A percentile compares a stretch with the other conserved stretches of the same genome.
phyloP scores from a whole-genome alignment of 352 stramenopile genomes.

The Globisporangium solare region DNA sequence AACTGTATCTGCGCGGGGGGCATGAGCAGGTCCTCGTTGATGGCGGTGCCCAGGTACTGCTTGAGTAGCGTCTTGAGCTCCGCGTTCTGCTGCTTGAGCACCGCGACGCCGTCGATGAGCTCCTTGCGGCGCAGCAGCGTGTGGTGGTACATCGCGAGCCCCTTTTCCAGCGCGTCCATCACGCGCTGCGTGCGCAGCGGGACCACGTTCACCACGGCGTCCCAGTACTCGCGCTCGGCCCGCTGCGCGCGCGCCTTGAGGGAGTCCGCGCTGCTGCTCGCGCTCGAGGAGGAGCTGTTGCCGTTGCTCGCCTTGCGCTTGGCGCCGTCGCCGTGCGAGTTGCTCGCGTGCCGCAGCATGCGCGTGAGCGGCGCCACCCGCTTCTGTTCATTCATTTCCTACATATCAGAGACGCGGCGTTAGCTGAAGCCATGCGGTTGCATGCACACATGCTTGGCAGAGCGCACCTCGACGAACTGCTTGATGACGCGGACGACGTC shows the following conservation, averaged over 20 bases:
- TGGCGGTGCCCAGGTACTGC: conserved; percentile 80
- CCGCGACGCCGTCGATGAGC: conserved; percentile 73
- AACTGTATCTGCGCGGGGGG: conserved; percentile 80
- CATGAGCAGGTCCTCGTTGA: conserved; percentile 84
- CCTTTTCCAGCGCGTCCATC: conserved; percentile 84
- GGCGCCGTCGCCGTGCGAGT: conserved; percentile 3
- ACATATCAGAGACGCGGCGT: conserved; percentile 5
- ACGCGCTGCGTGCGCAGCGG: conserved; percentile 58
- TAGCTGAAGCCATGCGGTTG: not conserved
- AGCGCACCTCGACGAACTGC: conserved; percentile 79
- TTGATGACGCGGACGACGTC: conserved; percentile 87
- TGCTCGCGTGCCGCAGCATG: conserved; percentile 32
- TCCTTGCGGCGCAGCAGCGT: conserved; percentile 75
- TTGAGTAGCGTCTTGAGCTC: conserved; percentile 90
- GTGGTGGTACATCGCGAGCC: conserved; percentile 76
- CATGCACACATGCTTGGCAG: not conserved
- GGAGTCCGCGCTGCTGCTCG: conserved; percentile 17
- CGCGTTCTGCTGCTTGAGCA: conserved; percentile 79
- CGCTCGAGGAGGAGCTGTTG: conserved; percentile 11
- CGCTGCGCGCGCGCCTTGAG: conserved; percentile 38
- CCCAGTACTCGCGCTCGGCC: conserved; percentile 78
- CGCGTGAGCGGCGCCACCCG: conserved; percentile 37
- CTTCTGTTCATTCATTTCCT: conserved; percentile 77
- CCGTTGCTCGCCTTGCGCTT: conserved; percentile 4
- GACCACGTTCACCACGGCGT: conserved; percentile 69